Percentiles rank a stretch among this genome's conserved stretches.
These are phyloP conservation scores for Borovskyia barvae DNA, from an alignment of 208 protist species.

Conservation along the genomic window DNA sequence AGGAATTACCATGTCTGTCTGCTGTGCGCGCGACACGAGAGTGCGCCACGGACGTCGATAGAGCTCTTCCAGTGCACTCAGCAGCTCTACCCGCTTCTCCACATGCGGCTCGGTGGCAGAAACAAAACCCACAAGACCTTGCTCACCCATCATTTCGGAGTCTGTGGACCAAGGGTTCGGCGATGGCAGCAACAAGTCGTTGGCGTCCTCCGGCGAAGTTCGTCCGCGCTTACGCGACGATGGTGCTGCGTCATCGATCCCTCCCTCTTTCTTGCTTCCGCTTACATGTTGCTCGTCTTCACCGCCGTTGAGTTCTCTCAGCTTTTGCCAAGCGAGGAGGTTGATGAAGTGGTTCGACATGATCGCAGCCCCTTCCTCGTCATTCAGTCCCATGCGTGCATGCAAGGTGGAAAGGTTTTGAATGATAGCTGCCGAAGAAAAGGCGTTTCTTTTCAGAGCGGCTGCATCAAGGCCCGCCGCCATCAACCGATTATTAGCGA, in stretches of 20 bases:
- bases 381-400: conserved; percentile 34
- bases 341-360: conserved; percentile 90
- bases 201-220: neutral
- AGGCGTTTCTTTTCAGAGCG: conserved; percentile 49
- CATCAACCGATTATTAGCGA: conserved; percentile 62
- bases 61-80: conserved; percentile 54
- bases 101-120: conserved; percentile 56
- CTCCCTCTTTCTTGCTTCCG: neutral
- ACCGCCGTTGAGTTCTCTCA: conserved; percentile 64
- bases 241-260: neutral
- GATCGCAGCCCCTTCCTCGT: conserved; percentile 54
- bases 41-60: conserved; percentile 60
- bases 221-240: conserved; percentile 15
- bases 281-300: neutral
- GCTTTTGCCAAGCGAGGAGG: conserved; percentile 73
- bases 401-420: conserved; percentile 49
- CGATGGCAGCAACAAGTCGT: conserved; percentile 31
- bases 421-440: conserved; percentile 63
- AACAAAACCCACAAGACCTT: conserved; percentile 40
- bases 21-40: conserved; percentile 53
- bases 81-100: conserved; percentile 58
- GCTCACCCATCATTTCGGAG: conserved; percentile 20
- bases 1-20: conserved; percentile 74
- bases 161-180: conserved; percentile 62
- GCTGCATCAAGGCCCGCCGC: conserved; percentile 46